phyloP scores from a whole-genome alignment of 768 basidiomycete species.

The Chiua virens region DNA sequence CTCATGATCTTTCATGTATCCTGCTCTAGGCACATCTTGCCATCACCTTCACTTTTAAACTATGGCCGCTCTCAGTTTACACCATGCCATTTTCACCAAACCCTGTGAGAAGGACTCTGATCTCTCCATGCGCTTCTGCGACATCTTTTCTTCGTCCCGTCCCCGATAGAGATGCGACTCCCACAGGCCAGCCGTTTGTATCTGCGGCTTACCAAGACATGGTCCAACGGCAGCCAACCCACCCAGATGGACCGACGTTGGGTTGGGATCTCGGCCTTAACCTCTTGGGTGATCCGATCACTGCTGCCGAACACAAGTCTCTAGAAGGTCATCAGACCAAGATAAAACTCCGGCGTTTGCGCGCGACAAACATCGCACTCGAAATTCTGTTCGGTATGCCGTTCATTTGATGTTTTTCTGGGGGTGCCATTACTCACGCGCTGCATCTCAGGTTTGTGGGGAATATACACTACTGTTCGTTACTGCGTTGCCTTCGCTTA shows the following conservation, averaged over 20 bases:
- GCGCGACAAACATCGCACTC: constrained; percentile 28
- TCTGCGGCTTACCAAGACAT: constrained; percentile 38
- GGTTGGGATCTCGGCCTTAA: constrained; percentile 32
- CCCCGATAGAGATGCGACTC: constrained; percentile 13
- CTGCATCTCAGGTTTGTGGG: constrained; percentile 49
- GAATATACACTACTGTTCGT: constrained; percentile 58
- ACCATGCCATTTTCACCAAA: constrained; percentile 50
- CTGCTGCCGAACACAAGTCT: constrained; percentile 31
- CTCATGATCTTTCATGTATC: constrained; percentile 16
- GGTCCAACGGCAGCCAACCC: constrained; percentile 40
- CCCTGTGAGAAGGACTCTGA: constrained; percentile 30
- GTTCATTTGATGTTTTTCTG: constrained; percentile 1
- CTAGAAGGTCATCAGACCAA: constrained; percentile 27
- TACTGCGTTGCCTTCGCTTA: constrained; percentile 63
- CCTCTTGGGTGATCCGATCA: constrained; percentile 32
- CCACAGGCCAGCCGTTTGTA: constrained; percentile 12
- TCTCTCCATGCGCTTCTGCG: constrained; percentile 18
- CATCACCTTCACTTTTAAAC: constrained; percentile 14
- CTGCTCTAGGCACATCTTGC: constrained; percentile 7
- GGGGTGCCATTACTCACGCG: background rate
- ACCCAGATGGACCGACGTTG: constrained; percentile 38
- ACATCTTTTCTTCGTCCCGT: constrained; percentile 20
- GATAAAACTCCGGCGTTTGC: constrained; percentile 36
- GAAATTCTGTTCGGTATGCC: constrained; percentile 38
- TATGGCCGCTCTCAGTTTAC: constrained; percentile 65